Percentiles rank a stretch among this genome's conserved stretches.
Evolutionary conservation across 192 early-diverging fungal species (phyloP).

Genomic region (Backusella sp.): DNA sequence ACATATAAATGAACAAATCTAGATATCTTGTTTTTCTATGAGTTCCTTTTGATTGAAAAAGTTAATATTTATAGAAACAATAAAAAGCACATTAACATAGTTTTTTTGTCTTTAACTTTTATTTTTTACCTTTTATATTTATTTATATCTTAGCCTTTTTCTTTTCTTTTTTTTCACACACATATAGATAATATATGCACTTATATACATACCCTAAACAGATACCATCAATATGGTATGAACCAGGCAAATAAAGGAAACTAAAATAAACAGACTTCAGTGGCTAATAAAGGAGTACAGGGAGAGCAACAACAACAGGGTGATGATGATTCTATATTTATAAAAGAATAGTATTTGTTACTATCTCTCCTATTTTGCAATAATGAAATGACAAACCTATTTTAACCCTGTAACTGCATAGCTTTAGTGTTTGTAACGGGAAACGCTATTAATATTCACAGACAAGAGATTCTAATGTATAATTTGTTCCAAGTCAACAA

Average conservation of each 20-base stretch:
- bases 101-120: background rate
- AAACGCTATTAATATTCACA: background rate
- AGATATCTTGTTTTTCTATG: background rate
- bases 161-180: background rate
- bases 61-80: background rate
- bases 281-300: background rate
- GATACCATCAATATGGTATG: too few relatives aligned
- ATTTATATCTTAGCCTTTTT: background rate
- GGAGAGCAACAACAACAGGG: background rate
- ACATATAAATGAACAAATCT: background rate
- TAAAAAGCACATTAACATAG: background rate
- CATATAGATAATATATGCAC: background rate
- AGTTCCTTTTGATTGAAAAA: background rate
- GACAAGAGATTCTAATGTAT: background rate
- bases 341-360: background rate
- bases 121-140: background rate
- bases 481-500: background rate
- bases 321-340: background rate
- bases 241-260: too few relatives aligned
- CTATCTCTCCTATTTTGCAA: background rate
- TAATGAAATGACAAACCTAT: background rate
- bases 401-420: background rate
- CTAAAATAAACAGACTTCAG: background rate
- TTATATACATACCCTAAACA: background rate
- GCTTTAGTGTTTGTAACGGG: background rate